Percentiles rank a stretch among this genome's conserved stretches.
phyloP scores from a whole-genome alignment of 2,329 filamentous ascomycete genomes.

The Hypoxylon sp. region DNA sequence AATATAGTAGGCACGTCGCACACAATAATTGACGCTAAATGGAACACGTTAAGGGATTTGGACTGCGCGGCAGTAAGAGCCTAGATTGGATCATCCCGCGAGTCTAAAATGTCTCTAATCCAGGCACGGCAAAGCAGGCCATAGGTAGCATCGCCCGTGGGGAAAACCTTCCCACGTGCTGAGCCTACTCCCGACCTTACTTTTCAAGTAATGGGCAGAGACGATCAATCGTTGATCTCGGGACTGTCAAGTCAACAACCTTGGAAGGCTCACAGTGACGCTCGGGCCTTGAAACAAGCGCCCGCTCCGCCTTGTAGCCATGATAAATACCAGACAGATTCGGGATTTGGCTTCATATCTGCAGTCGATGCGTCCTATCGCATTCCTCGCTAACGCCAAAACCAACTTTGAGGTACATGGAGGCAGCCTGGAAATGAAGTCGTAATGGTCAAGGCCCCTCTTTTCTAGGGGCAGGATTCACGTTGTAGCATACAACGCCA shows the following conservation, averaged over 20 bases:
- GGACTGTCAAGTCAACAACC: constrained; percentile 22
- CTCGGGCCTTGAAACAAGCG: constrained; percentile 34
- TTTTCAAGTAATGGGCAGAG: constrained; percentile 35
- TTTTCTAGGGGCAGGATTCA: constrained; percentile 29
- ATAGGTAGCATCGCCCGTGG: constrained; percentile 27
- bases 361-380: constrained; percentile 20
- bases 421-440: constrained; percentile 14
- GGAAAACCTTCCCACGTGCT: constrained; percentile 42
- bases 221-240: constrained; percentile 39
- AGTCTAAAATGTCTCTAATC: constrained; percentile 25
- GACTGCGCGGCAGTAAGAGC: constrained; percentile 4
- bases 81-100: constrained; percentile 13
- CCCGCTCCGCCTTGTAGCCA: constrained; percentile 16
- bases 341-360: constrained; percentile 6
- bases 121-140: constrained; percentile 28
- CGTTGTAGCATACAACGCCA: constrained; percentile 3
- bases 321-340: constrained; percentile 15
- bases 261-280: constrained; percentile 8
- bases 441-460: constrained; percentile 19
- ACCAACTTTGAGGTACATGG: constrained; percentile 6
- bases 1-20: constrained; percentile 1
- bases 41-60: constrained; percentile 1
- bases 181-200: constrained; percentile 37
- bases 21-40: constrained; percentile 2
- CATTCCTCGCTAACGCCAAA: constrained; percentile 2